These are phyloP conservation scores for Graphilbum sp. DNA, from an alignment of 2,329 filamentous ascomycete genomes.

Conservation along the genomic window DNA sequence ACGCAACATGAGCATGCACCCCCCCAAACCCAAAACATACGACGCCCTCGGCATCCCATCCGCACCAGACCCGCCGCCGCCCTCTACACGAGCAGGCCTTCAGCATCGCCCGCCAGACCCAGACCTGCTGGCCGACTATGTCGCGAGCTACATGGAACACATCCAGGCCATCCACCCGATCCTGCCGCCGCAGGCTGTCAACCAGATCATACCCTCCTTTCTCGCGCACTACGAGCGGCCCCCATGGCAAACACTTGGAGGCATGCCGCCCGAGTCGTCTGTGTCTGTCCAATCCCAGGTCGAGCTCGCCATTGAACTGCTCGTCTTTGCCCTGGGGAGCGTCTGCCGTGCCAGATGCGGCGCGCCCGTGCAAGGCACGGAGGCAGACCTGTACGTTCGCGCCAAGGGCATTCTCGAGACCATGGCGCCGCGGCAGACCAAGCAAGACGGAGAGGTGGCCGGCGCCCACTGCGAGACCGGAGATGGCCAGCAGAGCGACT, in stretches of 20 bases:
- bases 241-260: background rate
- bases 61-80: background rate
- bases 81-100: background rate
- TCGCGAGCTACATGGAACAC: constrained; percentile 2
- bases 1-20: background rate
- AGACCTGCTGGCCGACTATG: background rate
- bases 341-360: constrained; percentile 6
- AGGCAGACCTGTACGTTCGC: constrained; percentile 3
- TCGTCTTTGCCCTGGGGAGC: constrained; percentile 8
- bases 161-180: constrained; percentile 6
- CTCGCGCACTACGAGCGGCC: background rate
- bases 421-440: background rate
- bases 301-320: constrained; percentile 4
- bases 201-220: background rate
- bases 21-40: background rate
- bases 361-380: constrained; percentile 1
- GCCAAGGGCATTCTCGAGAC: constrained; percentile 5
- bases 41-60: no score
- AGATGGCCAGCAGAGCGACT: no score
- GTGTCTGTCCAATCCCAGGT: background rate
- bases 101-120: background rate
- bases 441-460: no score
- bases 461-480: background rate
- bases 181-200: constrained; percentile 1
- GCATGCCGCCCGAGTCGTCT: background rate